Evolutionary conservation across 225 moss, liverwort and hornwort genomes (phyloP).

Genomic region (Climacium dendroides): DNA sequence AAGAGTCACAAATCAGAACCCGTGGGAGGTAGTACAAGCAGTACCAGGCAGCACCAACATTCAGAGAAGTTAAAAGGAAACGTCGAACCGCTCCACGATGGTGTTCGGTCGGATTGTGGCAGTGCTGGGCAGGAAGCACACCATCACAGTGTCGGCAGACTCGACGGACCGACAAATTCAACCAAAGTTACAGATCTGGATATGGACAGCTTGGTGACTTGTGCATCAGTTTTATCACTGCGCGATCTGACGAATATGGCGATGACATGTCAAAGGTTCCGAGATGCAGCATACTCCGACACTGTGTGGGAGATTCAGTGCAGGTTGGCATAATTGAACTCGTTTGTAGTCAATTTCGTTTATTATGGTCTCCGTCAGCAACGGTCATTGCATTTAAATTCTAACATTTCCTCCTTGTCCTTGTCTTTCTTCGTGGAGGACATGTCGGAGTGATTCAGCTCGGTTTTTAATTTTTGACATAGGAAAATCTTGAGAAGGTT

Average conservation of each 20-base stretch:
- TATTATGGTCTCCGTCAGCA: background rate
- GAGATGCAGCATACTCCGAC: slow-evolving; percentile 56
- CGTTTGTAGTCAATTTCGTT: background rate
- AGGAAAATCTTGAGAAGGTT: background rate
- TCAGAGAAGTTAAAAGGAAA: background rate
- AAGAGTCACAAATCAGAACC: background rate
- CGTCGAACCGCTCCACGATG: background rate
- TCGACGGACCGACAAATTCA: background rate
- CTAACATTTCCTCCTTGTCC: background rate
- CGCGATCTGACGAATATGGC: slow-evolving; percentile 60
- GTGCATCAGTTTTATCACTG: slow-evolving; percentile 39
- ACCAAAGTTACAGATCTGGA: slow-evolving; percentile 45
- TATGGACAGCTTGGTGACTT: slow-evolving; percentile 49
- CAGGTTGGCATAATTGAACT: slow-evolving; percentile 23
- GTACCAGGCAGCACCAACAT: background rate
- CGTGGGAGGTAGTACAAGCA: slow-evolving; percentile 9
- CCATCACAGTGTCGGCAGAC: background rate
- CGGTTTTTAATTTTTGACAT: background rate
- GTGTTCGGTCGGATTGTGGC: background rate
- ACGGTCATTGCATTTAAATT: background rate
- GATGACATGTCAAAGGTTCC: slow-evolving; percentile 45
- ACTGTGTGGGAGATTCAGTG: slow-evolving; percentile 58
- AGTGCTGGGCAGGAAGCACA: background rate
- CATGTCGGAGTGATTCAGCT: background rate
- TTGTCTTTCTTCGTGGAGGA: background rate